Conservation (phyloP, 371 early-diverging fungal species). For the Nematocida ausubeli region DNA sequence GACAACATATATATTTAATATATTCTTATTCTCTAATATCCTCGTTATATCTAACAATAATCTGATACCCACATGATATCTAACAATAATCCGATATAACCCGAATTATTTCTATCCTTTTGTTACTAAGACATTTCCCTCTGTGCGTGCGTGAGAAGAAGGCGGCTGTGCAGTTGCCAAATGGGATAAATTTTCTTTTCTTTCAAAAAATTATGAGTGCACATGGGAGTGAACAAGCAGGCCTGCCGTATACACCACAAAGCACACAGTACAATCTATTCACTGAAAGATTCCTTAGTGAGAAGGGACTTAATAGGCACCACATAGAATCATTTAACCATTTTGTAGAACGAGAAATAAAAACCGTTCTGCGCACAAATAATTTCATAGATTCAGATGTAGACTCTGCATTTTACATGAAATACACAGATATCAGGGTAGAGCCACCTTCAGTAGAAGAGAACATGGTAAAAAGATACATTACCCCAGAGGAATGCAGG, state of each 20-base stretch:
- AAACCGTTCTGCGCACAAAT: slow-evolving; percentile 88
- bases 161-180: too few relatives aligned
- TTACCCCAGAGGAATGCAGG: slow-evolving; percentile 96
- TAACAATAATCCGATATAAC: too few relatives aligned
- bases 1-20: too few relatives aligned
- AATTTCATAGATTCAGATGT: slow-evolving; percentile 90
- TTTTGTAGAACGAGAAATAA: slow-evolving; percentile 87
- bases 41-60: too few relatives aligned
- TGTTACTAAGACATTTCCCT: too few relatives aligned
- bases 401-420: slow-evolving; percentile 88
- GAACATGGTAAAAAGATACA: slow-evolving; percentile 65
- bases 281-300: slow-evolving; percentile 82
- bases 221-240: background rate
- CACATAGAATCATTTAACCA: slow-evolving; percentile 99
- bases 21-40: too few relatives aligned
- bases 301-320: slow-evolving; percentile 96
- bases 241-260: background rate
- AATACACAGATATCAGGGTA: slow-evolving; percentile 69
- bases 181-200: slow-evolving; percentile 19
- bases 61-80: too few relatives aligned
- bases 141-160: too few relatives aligned
- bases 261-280: slow-evolving; percentile 1
- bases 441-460: slow-evolving; percentile 70
- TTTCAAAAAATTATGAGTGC: slow-evolving; percentile 17
- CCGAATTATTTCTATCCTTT: too few relatives aligned